Conservation (phyloP, 1,284 basidiomycete genomes). For the Fomitopsis palustris region DNA sequence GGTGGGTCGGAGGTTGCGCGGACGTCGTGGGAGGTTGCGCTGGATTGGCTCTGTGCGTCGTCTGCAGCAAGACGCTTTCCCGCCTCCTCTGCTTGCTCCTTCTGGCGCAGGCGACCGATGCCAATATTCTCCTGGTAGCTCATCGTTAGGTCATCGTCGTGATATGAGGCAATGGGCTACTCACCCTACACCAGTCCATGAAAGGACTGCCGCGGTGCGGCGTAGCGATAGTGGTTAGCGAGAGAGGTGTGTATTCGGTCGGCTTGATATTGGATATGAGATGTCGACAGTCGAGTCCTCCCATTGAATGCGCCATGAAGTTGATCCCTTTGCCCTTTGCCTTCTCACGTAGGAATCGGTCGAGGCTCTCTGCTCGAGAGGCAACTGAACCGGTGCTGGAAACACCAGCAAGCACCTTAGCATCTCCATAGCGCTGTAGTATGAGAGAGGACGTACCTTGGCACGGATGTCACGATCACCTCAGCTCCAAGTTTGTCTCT, state of each 20-base stretch:
- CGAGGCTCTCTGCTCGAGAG: constrained; percentile 77
- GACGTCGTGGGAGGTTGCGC: not conserved
- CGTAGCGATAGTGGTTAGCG: constrained; percentile 88
- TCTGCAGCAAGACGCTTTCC: constrained; percentile 12
- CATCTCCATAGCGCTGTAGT: not conserved
- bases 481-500: constrained; percentile 85
- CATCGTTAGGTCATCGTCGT: not conserved
- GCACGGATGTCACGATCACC: constrained; percentile 94
- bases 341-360: constrained; percentile 69
- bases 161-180: constrained; percentile 21
- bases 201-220: constrained; percentile 97
- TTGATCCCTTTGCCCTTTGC: constrained; percentile 79
- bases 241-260: constrained; percentile 80
- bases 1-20: constrained; percentile 14
- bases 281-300: constrained; percentile 91
- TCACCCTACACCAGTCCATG: constrained; percentile 97
- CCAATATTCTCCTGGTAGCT: constrained; percentile 76
- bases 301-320: constrained; percentile 97
- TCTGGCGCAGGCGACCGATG: constrained; percentile 59
- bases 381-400: constrained; percentile 87
- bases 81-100: constrained; percentile 27
- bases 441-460: constrained; percentile 57
- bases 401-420: not conserved
- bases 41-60: not conserved
- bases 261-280: constrained; percentile 87